Base-by-base conservation (phyloP, 257 asterid genomes). In the Solanum neorickii region DNA sequence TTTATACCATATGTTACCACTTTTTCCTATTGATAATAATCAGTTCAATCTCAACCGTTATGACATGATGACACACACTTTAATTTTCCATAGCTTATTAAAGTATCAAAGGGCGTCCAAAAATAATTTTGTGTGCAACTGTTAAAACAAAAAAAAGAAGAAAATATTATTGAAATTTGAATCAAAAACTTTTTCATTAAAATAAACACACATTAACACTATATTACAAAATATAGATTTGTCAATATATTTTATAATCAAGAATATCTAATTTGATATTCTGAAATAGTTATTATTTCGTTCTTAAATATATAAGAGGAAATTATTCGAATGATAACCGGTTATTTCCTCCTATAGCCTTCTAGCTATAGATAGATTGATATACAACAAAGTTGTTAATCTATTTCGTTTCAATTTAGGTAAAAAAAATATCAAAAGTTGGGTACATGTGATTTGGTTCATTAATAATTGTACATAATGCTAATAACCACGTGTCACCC, bases 261-360 rank as follows among this genome's bases (percentile, higher is more conserved):
- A 18, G 0, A 3, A 0, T 52, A 3, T 52, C 10, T 4, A 52
- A 0, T 52, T 3, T 4, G 1, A 6, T 9, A 52, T 21, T 3
- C 4, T 49, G 6, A 0, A 16, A 52, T 52, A 6, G 2, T 3
- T 52, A 15, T 16, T 16, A 9, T 21, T 52, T 21, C 9, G 1
- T 23, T 1, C 10, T 41, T 16, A 0, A 16, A 52, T 52, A 52
- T 52, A 7, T 7, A 18, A 18, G n/a, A 56, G 10, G 5, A 56
- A 18, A 4, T 18, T 56, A 56, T 18, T 56, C 5, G 0, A 2
- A 56, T 56, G 4, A 56, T 56, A 18, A 56, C 6, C 8, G 3
- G 11, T 52, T 10, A 6, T 16, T 52, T 52, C n/a, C 62, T 52
- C 62, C 11, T 1, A 7, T 56, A 18, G 18, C 11, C 7, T 56